Evolutionary conservation across 1,284 basidiomycete genomes (phyloP).

Genomic region (Neolentinus lepideus): DNA sequence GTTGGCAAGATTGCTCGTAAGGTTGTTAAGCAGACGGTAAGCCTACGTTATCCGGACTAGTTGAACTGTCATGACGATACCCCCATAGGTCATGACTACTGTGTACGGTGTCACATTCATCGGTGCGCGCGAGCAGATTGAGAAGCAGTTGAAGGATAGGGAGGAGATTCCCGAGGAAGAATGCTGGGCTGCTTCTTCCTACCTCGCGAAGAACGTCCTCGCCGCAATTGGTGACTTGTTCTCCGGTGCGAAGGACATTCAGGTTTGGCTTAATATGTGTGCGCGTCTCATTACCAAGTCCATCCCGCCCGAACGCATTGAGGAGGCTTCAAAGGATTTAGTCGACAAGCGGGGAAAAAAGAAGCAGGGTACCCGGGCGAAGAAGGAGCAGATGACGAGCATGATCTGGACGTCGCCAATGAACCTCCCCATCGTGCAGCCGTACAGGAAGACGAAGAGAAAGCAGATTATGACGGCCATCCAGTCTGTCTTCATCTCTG

Average conservation of each 20-base stretch:
- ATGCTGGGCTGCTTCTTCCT: slow-evolving; percentile 72
- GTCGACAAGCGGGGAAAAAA: slow-evolving; percentile 12
- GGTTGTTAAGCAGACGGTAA: slow-evolving; percentile 98
- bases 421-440: slow-evolving; percentile 93
- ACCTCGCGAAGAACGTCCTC: slow-evolving; percentile 79
- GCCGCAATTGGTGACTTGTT: slow-evolving; percentile 89
- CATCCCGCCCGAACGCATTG: slow-evolving; percentile 72
- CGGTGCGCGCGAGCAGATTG: slow-evolving; percentile 94
- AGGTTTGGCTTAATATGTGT: slow-evolving; percentile 83
- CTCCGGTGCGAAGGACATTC: slow-evolving; percentile 85
- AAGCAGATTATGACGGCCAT: slow-evolving; percentile 83
- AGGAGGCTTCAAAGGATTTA: slow-evolving; percentile 33
- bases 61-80: slow-evolving; percentile 4
- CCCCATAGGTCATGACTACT: slow-evolving; percentile 88
- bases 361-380: slow-evolving; percentile 7
- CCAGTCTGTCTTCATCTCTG: slow-evolving; percentile 91
- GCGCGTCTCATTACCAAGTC: slow-evolving; percentile 87
- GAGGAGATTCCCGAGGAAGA: slow-evolving; percentile 71
- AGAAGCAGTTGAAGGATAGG: slow-evolving; percentile 79
- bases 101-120: slow-evolving; percentile 98
- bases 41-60: slow-evolving; percentile 21
- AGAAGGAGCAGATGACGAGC: slow-evolving; percentile 89
- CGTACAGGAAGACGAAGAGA: slow-evolving; percentile 81
- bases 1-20: slow-evolving; percentile 85
- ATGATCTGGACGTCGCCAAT: slow-evolving; percentile 97